These are phyloP conservation scores for Cutaneotrichosporon dermatis DNA, from an alignment of 1,284 basidiomycete species.

Conservation along the genomic window DNA sequence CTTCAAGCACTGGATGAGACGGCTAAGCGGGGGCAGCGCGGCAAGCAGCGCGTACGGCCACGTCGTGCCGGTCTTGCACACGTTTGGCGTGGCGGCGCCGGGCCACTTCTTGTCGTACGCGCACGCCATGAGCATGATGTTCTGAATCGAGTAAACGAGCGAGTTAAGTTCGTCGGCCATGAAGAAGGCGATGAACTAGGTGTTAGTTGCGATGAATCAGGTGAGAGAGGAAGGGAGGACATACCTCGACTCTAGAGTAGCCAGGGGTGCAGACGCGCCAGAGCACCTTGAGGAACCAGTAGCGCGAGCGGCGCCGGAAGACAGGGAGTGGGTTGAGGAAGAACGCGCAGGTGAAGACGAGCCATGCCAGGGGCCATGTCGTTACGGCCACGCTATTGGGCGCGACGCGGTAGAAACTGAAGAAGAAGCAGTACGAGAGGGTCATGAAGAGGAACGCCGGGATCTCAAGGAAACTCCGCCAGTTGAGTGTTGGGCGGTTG, in stretches of 20 bases:
- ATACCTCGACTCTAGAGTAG: constrained; percentile 66
- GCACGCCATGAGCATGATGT: constrained; percentile 56
- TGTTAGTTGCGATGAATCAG: neutral
- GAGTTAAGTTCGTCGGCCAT: constrained; percentile 73
- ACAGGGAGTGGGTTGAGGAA: constrained; percentile 75
- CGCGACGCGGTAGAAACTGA: constrained; percentile 69
- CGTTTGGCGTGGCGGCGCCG: constrained; percentile 41
- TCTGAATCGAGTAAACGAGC: constrained; percentile 66
- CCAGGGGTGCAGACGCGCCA: constrained; percentile 67
- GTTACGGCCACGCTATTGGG: constrained; percentile 52
- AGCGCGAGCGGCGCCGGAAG: constrained; percentile 62
- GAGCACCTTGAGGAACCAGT: constrained; percentile 69
- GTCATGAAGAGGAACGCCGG: constrained; percentile 73
- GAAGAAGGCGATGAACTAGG: constrained; percentile 35
- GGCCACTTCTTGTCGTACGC: constrained; percentile 43
- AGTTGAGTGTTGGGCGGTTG: constrained; percentile 70
- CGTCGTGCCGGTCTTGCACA: constrained; percentile 62
- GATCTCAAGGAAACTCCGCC: constrained; percentile 78
- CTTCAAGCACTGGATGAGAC: constrained; percentile 78
- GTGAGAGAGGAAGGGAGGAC: neutral
- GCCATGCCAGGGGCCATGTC: constrained; percentile 82
- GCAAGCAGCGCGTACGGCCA: constrained; percentile 56
- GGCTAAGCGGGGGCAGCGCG: constrained; percentile 54
- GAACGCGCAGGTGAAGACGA: constrained; percentile 60
- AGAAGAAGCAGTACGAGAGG: constrained; percentile 75